Evolutionary conservation across 2,329 filamentous ascomycete species (phyloP), one percentile per base, ranked within the genome.

Genomic region (Fusarium illudens): DNA sequence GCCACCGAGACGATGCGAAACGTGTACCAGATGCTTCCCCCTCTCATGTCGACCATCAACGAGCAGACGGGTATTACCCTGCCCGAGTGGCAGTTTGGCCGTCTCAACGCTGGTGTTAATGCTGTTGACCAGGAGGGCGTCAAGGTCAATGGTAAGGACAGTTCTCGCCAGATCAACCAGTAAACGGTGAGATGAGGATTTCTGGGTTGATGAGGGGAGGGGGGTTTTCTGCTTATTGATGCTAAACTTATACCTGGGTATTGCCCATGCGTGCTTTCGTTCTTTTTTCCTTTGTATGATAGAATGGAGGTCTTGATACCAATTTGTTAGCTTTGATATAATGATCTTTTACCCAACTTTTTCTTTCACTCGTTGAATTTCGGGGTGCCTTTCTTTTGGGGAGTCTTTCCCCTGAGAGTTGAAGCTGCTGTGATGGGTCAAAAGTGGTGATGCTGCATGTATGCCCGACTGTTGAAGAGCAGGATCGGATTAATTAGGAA

Each of bases 41-140:
- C 93, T 6, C 84, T 96, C 19, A 89, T 96, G 81, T 89, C 86
- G 10, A 96, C 93, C 0, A 95, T 97, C 74, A 90, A 96, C 71
- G 93, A 96, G 63, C 93, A 97, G 83, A 96, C 93, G 0, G 93
- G 93, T 0, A 94, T 96, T 73, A 85, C 86, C 1, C 88, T 94
- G 7, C 93, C 93, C 1, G 87, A 87, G 73, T 96, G 93, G 93
- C 87, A 89, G 76, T 89, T 89, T 75, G 87, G 87, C 0, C 77
- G 75, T 58, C 65, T 82, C 58, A 78, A 78, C 15, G 79, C 79
- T 7, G 75, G 72, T 5, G 72, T 77, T 29, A 68, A 75, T 22
- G 79, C 77, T n/a, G 73, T 79, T 60, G 60, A 71, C 48, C 58
- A 71, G 39, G 73, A 74, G 59, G 52, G 54, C 10, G 19, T 29